phyloP scores from a whole-genome alignment of 768 basidiomycete genomes.

The Wakefieldia striispora region DNA sequence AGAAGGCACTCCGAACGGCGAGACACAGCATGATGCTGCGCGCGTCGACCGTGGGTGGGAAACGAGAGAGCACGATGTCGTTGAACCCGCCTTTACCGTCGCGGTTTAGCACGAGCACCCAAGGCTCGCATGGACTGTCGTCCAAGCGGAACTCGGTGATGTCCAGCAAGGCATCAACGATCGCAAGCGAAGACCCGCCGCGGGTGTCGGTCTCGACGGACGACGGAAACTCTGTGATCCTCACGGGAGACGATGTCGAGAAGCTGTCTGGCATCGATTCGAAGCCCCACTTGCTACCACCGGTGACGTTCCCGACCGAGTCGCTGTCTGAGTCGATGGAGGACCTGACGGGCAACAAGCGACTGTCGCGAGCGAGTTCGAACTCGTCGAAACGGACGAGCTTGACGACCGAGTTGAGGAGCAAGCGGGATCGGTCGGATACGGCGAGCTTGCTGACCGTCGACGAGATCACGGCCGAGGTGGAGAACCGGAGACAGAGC shows the following conservation, averaged over 20 bases:
- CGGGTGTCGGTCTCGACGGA: conserved; percentile 74
- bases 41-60: conserved; percentile 44
- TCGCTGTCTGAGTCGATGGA: conserved; percentile 80
- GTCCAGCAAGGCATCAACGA: conserved; percentile 35
- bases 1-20: conserved; percentile 85
- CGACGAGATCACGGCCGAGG: conserved; percentile 96
- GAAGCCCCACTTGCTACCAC: conserved; percentile 65
- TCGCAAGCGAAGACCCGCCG: conserved; percentile 47
- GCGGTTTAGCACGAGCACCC: conserved; percentile 35
- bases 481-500: conserved; percentile 65
- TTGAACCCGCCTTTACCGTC: conserved; percentile 43
- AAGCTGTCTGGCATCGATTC: conserved; percentile 27
- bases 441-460: conserved; percentile 92
- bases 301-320: conserved; percentile 75
- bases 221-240: conserved; percentile 63
- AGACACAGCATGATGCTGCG: conserved; percentile 82
- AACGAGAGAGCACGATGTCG: conserved; percentile 45
- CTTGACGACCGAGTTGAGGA: conserved; percentile 77
- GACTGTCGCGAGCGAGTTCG: conserved; percentile 47
- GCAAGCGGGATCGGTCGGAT: conserved; percentile 81
- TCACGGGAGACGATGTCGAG: conserved; percentile 50
- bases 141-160: conserved; percentile 45
- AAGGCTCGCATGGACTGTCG: conserved; percentile 40
- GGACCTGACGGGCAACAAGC: conserved; percentile 39
- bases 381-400: conserved; percentile 64